Evolutionary conservation across 257 asterid species (phyloP).

Genomic region (Jacaranda copaia): DNA sequence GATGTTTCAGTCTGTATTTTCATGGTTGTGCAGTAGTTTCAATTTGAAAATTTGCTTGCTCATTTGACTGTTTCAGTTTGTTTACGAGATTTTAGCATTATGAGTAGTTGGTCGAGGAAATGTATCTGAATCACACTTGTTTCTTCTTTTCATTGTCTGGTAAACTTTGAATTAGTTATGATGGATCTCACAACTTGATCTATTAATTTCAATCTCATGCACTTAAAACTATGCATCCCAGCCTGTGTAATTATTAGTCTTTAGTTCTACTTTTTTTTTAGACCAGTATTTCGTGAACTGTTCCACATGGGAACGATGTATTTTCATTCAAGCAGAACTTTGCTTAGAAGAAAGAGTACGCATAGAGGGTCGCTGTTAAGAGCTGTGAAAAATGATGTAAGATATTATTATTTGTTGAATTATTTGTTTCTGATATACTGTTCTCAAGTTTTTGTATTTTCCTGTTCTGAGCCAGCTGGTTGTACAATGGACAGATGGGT

Average conservation of each 20-base stretch:
- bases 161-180: constrained; percentile 2
- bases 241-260: neutral
- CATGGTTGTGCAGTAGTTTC: neutral
- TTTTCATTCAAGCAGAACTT: neutral
- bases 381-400: constrained; percentile 1
- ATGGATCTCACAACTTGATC: neutral
- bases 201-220: neutral
- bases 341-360: constrained; percentile 1
- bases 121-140: neutral
- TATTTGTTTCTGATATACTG: neutral
- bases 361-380: neutral
- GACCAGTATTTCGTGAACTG: neutral
- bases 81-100: neutral
- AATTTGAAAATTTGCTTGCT: neutral
- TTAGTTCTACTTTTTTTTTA: neutral
- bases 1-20: constrained; percentile 11
- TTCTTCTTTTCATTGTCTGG: neutral
- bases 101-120: neutral
- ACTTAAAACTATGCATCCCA: neutral
- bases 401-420: neutral
- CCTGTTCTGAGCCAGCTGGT: neutral
- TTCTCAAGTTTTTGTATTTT: neutral
- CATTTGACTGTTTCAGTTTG: neutral
- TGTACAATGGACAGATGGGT: neutral
- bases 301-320: neutral